Percentiles rank a stretch among this genome's conserved stretches.
Evolutionary conservation across 108 stramenopile genomes (phyloP).

Genomic region (Nitzschia putrida): DNA sequence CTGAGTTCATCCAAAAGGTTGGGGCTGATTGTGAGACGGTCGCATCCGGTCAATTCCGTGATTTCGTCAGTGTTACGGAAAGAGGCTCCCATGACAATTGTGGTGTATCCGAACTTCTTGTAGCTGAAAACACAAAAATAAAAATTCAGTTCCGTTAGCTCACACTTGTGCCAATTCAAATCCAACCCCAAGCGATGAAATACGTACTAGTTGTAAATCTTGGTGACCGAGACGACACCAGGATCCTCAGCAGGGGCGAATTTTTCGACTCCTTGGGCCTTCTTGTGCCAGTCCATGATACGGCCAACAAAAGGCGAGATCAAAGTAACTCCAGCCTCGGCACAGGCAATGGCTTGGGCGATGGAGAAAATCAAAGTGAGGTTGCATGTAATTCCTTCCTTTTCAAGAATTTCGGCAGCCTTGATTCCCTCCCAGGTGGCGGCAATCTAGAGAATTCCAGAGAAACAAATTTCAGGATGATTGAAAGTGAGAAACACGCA

Average conservation of each 20-base stretch:
- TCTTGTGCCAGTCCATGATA: slow-evolving; percentile 98
- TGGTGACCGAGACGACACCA: slow-evolving; percentile 90
- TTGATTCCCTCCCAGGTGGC: slow-evolving; percentile 97
- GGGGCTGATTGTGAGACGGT: slow-evolving; percentile 87
- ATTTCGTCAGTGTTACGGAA: slow-evolving; percentile 93
- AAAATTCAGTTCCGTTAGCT: not conserved
- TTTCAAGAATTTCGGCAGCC: slow-evolving; percentile 92
- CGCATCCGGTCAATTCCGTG: slow-evolving; percentile 83
- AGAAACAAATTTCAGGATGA: not conserved
- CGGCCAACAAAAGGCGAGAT: slow-evolving; percentile 99
- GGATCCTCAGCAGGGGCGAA: slow-evolving; percentile 91
- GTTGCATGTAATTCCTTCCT: slow-evolving; percentile 98
- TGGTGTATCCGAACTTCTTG: slow-evolving; percentile 95
- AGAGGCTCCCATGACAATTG: slow-evolving; percentile 99
- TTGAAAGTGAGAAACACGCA: not conserved
- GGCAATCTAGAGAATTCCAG: slow-evolving; percentile 17
- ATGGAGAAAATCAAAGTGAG: slow-evolving; percentile 94
- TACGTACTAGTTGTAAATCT: slow-evolving; percentile 90
- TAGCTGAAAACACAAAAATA: slow-evolving; percentile 32
- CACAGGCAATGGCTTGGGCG: slow-evolving; percentile 97
- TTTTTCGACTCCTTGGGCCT: slow-evolving; percentile 66
- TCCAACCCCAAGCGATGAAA: not conserved
- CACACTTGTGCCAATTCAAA: not conserved
- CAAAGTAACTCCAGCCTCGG: slow-evolving; percentile 94
- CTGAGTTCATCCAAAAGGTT: slow-evolving; percentile 73